Evolutionary conservation across 495 filamentous ascomycete genomes (phyloP).

Genomic region (Ramalina peruviana): DNA sequence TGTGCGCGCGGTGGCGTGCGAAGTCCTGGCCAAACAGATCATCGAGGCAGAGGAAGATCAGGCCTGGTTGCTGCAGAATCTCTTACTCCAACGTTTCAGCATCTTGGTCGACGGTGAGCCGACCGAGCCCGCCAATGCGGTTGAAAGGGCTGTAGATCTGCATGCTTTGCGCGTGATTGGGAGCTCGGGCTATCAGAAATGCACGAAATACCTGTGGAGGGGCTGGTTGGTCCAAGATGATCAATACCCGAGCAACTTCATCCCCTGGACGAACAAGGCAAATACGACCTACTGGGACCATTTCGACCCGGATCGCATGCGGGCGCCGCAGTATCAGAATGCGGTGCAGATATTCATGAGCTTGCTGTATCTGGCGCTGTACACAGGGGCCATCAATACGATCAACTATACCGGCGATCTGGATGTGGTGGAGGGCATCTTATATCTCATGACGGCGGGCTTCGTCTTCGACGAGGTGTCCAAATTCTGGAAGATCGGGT

Average conservation of each 20-base stretch:
- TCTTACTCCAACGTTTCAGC: constrained; percentile 85
- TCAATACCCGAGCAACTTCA: constrained; percentile 69
- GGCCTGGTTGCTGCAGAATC: constrained; percentile 57
- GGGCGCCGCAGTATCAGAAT: constrained; percentile 86
- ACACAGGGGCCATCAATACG: constrained; percentile 84
- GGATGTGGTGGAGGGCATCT: constrained; percentile 67
- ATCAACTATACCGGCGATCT: constrained; percentile 69
- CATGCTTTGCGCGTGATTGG: constrained; percentile 80
- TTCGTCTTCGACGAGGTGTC: constrained; percentile 76
- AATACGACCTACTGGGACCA: constrained; percentile 64
- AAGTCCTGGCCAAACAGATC: constrained; percentile 86
- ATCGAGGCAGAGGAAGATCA: constrained; percentile 75
- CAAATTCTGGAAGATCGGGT: constrained; percentile 88
- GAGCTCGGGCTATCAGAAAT: constrained; percentile 89
- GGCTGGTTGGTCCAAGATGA: constrained; percentile 96
- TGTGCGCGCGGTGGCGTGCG: constrained; percentile 69
- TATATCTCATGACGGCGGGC: constrained; percentile 86
- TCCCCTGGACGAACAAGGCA: constrained; percentile 65
- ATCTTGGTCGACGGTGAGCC: constrained; percentile 58
- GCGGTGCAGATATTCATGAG: constrained; percentile 73
- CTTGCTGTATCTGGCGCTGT: constrained; percentile 66
- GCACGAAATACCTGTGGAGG: constrained; percentile 79
- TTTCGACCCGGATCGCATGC: constrained; percentile 86
- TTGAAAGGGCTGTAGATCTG: constrained; percentile 85
- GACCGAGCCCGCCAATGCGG: constrained; percentile 64